Percentiles rank a stretch among this genome's conserved stretches.
Conservation (phyloP, 2,329 filamentous ascomycete genomes). For the Gremmenia infestans region DNA sequence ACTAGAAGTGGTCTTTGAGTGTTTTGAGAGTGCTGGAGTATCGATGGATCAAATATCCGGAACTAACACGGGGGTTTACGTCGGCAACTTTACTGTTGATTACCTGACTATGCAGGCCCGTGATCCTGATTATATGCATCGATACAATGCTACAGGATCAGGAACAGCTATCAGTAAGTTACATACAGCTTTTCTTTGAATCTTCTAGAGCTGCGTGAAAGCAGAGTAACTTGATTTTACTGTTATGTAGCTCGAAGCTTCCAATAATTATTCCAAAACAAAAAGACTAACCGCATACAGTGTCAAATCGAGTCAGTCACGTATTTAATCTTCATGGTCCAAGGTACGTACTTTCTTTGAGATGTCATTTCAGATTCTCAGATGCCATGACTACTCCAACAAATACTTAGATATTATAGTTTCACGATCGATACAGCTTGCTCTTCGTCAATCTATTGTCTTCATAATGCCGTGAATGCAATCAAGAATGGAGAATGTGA, state of each 20-base stretch:
- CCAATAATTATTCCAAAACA: too few species aligned
- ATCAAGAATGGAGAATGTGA: constrained; percentile 41
- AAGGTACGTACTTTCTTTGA: constrained; percentile 7
- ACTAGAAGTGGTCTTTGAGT: constrained; percentile 17
- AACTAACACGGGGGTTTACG: constrained; percentile 9
- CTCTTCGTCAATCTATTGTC: constrained; percentile 49
- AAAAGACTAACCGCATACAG: too few species aligned
- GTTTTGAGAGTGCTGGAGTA: constrained; percentile 13
- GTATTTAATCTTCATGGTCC: constrained; percentile 27
- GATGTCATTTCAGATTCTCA: not conserved
- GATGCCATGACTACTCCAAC: not conserved
- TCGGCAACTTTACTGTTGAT: constrained; percentile 11
- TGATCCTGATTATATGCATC: constrained; percentile 15
- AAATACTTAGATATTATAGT: not conserved
- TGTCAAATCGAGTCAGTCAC: constrained; percentile 29
- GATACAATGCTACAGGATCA: constrained; percentile 24
- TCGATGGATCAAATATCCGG: constrained; percentile 8
- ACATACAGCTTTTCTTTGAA: too few species aligned
- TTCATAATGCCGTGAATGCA: constrained; percentile 48
- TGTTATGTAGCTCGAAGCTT: too few species aligned
- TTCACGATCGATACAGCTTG: constrained; percentile 44
- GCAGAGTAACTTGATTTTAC: too few species aligned
- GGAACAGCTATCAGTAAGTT: not conserved
- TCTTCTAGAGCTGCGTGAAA: too few species aligned
- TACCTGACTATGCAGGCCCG: constrained; percentile 1